phyloP scores from a whole-genome alignment of 352 stramenopile genomes.

The Phytophthora sansomeana region DNA sequence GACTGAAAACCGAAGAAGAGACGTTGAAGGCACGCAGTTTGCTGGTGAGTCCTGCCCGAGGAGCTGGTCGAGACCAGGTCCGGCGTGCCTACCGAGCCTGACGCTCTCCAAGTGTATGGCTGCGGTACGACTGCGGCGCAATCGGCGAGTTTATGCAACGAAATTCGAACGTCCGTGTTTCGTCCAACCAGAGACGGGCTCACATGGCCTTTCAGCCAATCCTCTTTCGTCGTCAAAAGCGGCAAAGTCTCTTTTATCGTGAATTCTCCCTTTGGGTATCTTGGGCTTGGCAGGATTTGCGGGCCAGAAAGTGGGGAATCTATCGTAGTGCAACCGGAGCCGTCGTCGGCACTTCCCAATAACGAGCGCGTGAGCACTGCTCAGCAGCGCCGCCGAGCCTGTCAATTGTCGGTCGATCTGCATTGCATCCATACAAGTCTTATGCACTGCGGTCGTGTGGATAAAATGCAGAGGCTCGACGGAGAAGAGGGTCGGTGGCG shows the following conservation, averaged over 20 bases:
- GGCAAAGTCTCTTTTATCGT: background rate
- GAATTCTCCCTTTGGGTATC: slow-evolving; percentile 15
- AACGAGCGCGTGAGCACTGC: background rate
- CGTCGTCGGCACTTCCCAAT: slow-evolving; percentile 10
- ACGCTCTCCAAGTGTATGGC: slow-evolving; percentile 13
- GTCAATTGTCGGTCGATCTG: background rate
- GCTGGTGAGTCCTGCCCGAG: slow-evolving; percentile 29
- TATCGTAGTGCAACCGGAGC: background rate
- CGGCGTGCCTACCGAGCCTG: background rate
- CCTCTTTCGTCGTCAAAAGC: background rate
- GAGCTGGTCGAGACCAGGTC: slow-evolving; percentile 28
- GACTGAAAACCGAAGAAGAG: slow-evolving; percentile 15
- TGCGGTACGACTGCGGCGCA: background rate
- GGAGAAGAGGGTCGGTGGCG: background rate
- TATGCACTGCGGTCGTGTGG: too few relatives aligned
- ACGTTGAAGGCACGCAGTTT: background rate
- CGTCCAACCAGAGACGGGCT: background rate
- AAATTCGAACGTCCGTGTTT: slow-evolving; percentile 20
- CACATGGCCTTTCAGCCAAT: background rate
- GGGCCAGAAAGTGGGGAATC: slow-evolving; percentile 20
- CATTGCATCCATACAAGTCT: too few relatives aligned
- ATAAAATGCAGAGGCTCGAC: background rate
- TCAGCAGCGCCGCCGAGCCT: too few relatives aligned
- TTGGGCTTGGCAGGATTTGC: slow-evolving; percentile 29
- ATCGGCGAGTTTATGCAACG: slow-evolving; percentile 28